Conservation (phyloP, 2,329 filamentous ascomycete species). For the Microdochium nivale region DNA sequence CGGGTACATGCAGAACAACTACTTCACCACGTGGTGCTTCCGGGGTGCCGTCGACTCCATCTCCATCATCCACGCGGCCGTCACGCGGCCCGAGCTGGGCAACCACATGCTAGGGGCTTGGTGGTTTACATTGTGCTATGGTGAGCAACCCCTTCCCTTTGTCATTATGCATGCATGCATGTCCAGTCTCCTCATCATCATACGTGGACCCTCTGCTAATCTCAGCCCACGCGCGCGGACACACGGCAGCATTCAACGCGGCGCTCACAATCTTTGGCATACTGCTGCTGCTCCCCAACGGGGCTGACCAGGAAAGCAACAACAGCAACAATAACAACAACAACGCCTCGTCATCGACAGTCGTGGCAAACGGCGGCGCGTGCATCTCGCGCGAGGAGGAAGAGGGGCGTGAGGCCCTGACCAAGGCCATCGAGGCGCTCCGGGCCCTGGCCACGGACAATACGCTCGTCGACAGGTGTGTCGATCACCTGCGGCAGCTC, state of each 20-base stretch:
- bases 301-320: background rate
- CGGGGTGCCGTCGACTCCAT: background rate
- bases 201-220: too few species aligned
- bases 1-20: background rate
- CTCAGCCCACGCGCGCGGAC: too few species aligned
- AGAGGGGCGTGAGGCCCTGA: background rate
- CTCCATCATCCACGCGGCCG: background rate
- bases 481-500: background rate
- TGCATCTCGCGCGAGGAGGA: background rate
- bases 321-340: background rate
- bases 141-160: background rate
- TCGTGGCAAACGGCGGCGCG: background rate
- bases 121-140: background rate
- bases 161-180: too few species aligned
- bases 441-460: background rate
- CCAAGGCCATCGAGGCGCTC: conserved; percentile 1
- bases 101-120: background rate
- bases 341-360: background rate
- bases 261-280: background rate
- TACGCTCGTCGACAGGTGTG: background rate
- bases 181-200: too few species aligned
- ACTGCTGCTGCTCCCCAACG: background rate
- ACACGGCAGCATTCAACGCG: conserved; percentile 1
- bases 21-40: background rate
- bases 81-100: background rate